phyloP scores from a whole-genome alignment of 352 stramenopile species.

The Heterotrichella gracilis region DNA sequence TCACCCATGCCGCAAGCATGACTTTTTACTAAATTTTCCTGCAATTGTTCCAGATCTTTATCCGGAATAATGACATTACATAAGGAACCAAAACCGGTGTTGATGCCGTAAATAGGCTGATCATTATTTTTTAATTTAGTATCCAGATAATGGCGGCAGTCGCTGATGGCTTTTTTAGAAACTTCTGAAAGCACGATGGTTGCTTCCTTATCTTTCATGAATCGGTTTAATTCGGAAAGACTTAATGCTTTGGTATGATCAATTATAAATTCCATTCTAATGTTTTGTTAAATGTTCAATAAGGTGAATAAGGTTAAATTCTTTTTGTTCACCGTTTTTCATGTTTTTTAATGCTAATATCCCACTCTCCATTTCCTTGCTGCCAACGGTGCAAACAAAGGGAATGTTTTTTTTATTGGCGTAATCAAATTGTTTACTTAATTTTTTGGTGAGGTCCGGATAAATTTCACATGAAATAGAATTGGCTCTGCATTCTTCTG shows the following conservation, averaged over 20 bases:
- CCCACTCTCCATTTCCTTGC: neutral
- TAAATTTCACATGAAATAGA: neutral
- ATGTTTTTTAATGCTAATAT: neutral
- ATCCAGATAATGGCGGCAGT: conserved; percentile 21
- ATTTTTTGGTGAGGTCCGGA: neutral
- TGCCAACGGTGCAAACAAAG: neutral
- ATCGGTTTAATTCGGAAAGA: neutral
- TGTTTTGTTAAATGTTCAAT: neutral
- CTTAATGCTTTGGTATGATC: neutral
- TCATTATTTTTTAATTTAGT: conserved; percentile 35
- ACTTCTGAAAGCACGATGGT: neutral
- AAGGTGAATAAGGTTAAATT: neutral
- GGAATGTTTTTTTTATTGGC: conserved; percentile 1
- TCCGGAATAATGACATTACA: conserved; percentile 45
- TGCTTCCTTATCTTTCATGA: neutral
- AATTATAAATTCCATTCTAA: neutral
- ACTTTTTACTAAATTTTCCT: conserved; percentile 30
- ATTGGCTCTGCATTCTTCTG: neutral
- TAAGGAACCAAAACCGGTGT: conserved; percentile 54
- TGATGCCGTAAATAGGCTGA: conserved; percentile 41
- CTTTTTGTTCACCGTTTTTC: neutral
- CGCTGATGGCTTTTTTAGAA: neutral
- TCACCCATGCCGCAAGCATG: conserved; percentile 30
- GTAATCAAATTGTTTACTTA: conserved; percentile 5
- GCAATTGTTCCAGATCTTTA: conserved; percentile 40